phyloP scores from a whole-genome alignment of 345 rosid species.

The Boechera retrofracta region DNA sequence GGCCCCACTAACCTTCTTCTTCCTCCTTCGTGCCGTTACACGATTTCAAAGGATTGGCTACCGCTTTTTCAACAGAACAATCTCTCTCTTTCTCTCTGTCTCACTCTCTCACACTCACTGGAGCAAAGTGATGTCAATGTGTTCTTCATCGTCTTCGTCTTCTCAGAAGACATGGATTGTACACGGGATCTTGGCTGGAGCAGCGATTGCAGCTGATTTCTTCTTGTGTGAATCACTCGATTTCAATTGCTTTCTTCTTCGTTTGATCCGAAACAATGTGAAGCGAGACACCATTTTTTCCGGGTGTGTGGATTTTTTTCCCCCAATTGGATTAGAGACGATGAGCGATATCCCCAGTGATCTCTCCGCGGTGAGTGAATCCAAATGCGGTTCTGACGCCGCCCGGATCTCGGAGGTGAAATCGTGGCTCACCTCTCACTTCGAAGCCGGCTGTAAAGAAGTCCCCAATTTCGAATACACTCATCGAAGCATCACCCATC shows the following conservation, averaged over 20 bases:
- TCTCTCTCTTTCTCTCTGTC: not conserved
- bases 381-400: slow-evolving; percentile 61
- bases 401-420: slow-evolving; percentile 79
- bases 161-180: slow-evolving; percentile 67
- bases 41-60: not conserved
- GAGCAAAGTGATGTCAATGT: slow-evolving; percentile 40
- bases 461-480: slow-evolving; percentile 87
- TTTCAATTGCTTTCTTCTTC: slow-evolving; percentile 11
- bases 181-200: slow-evolving; percentile 71
- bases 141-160: slow-evolving; percentile 48
- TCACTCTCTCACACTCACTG: slow-evolving; percentile 10
- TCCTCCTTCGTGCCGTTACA: no score
- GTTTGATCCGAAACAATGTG: not conserved
- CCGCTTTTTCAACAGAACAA: slow-evolving; percentile 18
- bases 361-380: slow-evolving; percentile 47
- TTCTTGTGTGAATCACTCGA: not conserved
- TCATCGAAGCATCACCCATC: slow-evolving; percentile 74
- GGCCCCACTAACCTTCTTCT: no score
- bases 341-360: slow-evolving; percentile 63
- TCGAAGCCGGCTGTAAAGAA: slow-evolving; percentile 81
- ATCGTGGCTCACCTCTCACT: slow-evolving; percentile 81
- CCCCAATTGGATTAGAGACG: slow-evolving; percentile 9
- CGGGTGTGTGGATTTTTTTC: not conserved
- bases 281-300: not conserved
- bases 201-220: slow-evolving; percentile 62